Percentiles rank a stretch among this genome's conserved stretches.
phyloP scores from a whole-genome alignment of 2,329 filamentous ascomycete genomes.

The Metarhizium humberi region DNA sequence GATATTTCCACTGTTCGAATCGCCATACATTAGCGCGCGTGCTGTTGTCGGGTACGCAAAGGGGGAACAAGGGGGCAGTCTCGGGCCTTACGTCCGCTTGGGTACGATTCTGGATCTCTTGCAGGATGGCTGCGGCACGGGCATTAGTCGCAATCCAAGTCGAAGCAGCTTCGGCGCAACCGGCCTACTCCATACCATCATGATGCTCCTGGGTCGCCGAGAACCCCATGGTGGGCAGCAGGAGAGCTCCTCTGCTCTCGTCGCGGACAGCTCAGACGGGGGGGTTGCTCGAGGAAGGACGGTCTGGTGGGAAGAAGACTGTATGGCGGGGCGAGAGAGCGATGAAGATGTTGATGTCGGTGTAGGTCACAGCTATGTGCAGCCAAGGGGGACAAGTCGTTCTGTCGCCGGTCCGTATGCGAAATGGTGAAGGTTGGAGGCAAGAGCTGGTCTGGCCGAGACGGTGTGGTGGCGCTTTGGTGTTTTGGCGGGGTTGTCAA shows the following conservation, averaged over 20 bases:
- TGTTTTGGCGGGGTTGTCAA: conserved; percentile 4
- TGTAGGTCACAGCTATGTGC: neutral
- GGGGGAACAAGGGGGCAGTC: neutral
- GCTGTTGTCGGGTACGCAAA: neutral
- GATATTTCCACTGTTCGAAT: conserved; percentile 76
- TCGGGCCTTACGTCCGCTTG: conserved; percentile 60
- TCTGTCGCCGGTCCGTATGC: neutral
- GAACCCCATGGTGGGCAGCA: conserved; percentile 59
- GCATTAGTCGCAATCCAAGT: neutral
- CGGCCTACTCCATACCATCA: conserved; percentile 19
- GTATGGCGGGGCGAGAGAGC: neutral
- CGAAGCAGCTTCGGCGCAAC: neutral
- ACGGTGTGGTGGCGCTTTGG: neutral
- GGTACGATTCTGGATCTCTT: conserved; percentile 63
- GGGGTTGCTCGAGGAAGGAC: neutral
- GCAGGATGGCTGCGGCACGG: conserved; percentile 22
- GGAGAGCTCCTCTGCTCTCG: conserved; percentile 8
- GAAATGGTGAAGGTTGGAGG: neutral
- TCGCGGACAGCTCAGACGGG: neutral
- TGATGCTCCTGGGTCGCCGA: conserved; percentile 81
- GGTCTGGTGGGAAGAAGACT: neutral
- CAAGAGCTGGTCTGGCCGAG: neutral
- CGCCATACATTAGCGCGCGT: neutral
- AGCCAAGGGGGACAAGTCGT: neutral
- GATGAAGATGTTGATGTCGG: neutral